Evolutionary conservation across 169 alveolate genomes (phyloP).

Genomic region (Eimeria tenella): DNA sequence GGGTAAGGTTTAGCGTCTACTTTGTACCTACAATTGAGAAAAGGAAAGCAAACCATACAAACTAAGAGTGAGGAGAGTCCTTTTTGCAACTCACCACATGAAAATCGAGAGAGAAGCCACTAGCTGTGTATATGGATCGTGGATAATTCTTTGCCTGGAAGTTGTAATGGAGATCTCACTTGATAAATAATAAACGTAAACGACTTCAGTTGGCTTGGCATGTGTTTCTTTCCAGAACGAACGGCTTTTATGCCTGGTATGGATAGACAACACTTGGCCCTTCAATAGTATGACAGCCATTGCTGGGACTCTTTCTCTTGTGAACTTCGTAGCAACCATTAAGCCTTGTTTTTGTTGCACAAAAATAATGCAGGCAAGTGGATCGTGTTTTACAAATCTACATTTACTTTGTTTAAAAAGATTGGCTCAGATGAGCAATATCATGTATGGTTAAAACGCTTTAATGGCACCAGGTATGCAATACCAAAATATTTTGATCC

Average conservation of each 20-base stretch:
- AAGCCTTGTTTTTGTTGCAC: background rate
- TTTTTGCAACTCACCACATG: background rate
- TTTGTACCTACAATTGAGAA: conserved; percentile 22
- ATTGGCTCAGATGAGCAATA: background rate
- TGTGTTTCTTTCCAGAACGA: conserved; percentile 12
- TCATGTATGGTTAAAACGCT: too few species aligned
- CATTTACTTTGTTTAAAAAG: background rate
- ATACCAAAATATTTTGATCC: background rate
- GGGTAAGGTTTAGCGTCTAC: too few species aligned
- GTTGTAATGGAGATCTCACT: background rate
- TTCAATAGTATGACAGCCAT: background rate
- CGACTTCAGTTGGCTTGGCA: conserved; percentile 45
- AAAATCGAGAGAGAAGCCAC: background rate
- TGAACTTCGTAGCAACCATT: background rate
- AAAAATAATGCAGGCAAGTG: background rate
- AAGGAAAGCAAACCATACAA: too few species aligned
- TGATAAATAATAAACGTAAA: background rate
- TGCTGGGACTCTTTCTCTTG: background rate
- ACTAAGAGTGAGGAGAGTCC: too few species aligned
- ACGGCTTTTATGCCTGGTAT: conserved; percentile 28
- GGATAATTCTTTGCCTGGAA: background rate
- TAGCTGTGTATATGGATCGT: background rate
- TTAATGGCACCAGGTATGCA: background rate
- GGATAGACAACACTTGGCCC: background rate
- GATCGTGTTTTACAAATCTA: background rate